phyloP scores from a whole-genome alignment of 495 filamentous ascomycete species.

The Achaetomiella virescens region DNA sequence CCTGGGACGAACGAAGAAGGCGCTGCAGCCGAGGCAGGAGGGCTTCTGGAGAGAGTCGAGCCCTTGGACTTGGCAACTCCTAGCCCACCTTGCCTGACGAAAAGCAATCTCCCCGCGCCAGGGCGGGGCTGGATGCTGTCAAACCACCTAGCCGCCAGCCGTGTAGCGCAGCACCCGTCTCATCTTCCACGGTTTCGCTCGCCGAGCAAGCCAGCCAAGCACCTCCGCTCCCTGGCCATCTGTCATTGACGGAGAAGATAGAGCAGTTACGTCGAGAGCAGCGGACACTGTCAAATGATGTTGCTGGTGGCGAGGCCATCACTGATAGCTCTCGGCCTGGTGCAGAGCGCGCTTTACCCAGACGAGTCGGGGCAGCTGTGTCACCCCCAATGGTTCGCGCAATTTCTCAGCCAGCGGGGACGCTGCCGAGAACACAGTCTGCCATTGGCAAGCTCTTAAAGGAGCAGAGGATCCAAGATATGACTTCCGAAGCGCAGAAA shows the following conservation, averaged over 20 bases:
- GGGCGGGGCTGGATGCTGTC: conserved; percentile 3
- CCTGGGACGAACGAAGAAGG: conserved; percentile 17
- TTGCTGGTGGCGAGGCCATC: conserved; percentile 12
- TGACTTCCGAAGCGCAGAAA: conserved; percentile 25
- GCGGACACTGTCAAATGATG: conserved; percentile 26
- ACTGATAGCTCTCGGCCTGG: conserved; percentile 12
- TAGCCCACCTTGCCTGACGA: conserved; percentile 19
- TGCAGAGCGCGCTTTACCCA: conserved; percentile 38
- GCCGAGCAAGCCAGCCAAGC: neutral
- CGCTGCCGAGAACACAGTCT: conserved; percentile 30
- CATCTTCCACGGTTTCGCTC: neutral
- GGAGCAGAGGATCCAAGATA: conserved; percentile 32
- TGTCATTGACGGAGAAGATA: conserved; percentile 43
- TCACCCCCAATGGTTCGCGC: conserved; percentile 65
- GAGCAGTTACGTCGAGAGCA: conserved; percentile 44
- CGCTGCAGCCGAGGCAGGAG: conserved; percentile 12
- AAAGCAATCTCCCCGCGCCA: conserved; percentile 11
- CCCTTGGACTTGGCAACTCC: conserved; percentile 69
- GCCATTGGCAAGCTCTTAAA: conserved; percentile 27
- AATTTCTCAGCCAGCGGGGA: conserved; percentile 58
- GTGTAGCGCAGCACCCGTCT: neutral
- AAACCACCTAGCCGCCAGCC: conserved; percentile 10
- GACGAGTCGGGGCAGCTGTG: conserved; percentile 34
- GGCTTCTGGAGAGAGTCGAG: conserved; percentile 49
- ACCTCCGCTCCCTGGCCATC: conserved; percentile 5